Conservation (phyloP, 208 protist species). For the Crithidia thermophila region DNA sequence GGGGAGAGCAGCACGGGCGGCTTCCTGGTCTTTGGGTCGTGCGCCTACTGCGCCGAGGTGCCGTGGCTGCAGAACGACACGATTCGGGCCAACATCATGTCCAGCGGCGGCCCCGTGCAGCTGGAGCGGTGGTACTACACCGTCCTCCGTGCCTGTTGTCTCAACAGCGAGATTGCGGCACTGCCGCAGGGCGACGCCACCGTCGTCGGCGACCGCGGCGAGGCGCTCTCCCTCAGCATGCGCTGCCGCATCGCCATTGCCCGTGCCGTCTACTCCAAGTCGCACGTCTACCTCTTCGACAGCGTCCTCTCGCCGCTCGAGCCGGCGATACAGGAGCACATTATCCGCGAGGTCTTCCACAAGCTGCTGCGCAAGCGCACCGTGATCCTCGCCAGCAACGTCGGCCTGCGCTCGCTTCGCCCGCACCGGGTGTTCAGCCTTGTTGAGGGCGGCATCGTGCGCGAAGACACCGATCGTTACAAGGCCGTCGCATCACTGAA, state of each 20-base stretch:
- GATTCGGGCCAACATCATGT: slow-evolving; percentile 94
- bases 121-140: slow-evolving; percentile 62
- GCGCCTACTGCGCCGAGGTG: slow-evolving; percentile 78
- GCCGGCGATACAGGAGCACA: slow-evolving; percentile 52
- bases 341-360: slow-evolving; percentile 73
- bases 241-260: slow-evolving; percentile 79
- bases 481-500: slow-evolving; percentile 24
- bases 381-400: slow-evolving; percentile 74
- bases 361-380: slow-evolving; percentile 80
- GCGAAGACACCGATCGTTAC: slow-evolving; percentile 59
- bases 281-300: slow-evolving; percentile 91
- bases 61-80: slow-evolving; percentile 92
- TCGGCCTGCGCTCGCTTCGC: slow-evolving; percentile 46
- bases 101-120: slow-evolving; percentile 42
- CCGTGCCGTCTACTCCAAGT: slow-evolving; percentile 74
- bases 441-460: slow-evolving; percentile 37
- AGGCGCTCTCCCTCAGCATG: slow-evolving; percentile 73
- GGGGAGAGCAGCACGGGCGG: slow-evolving; percentile 40
- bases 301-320: slow-evolving; percentile 92
- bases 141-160: slow-evolving; percentile 63
- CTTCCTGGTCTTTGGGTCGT: slow-evolving; percentile 66
- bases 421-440: slow-evolving; percentile 73
- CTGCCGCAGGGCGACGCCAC: slow-evolving; percentile 87
- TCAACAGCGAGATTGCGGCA: slow-evolving; percentile 74
- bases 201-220: slow-evolving; percentile 80